Percentiles rank a stretch among this genome's conserved stretches.
Evolutionary conservation across 1,284 basidiomycete species (phyloP).

Genomic region (Ganoderma meredithae): DNA sequence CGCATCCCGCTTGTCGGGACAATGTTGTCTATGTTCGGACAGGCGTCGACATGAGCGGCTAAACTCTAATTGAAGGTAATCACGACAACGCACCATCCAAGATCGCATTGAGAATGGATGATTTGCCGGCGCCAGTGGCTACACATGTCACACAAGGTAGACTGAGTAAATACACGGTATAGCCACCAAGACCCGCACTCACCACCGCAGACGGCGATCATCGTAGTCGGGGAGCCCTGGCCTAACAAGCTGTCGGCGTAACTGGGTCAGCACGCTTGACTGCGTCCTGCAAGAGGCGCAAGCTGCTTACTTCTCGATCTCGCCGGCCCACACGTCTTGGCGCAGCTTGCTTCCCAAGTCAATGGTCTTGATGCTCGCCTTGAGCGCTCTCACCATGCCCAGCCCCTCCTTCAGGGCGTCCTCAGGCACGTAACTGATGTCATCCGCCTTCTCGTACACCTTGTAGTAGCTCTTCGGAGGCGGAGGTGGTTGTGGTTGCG

Average conservation of each 20-base stretch:
- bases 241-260: slow-evolving; percentile 48
- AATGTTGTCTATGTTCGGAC: slow-evolving; percentile 54
- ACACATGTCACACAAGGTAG: slow-evolving; percentile 8
- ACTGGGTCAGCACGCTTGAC: not conserved
- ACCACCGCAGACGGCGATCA: slow-evolving; percentile 71
- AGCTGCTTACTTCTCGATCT: slow-evolving; percentile 54
- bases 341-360: slow-evolving; percentile 62
- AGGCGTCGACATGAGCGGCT: not conserved
- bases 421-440: slow-evolving; percentile 60
- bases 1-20: slow-evolving; percentile 72
- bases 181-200: slow-evolving; percentile 25
- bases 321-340: slow-evolving; percentile 65
- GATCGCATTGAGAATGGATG: slow-evolving; percentile 64
- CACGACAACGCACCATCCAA: slow-evolving; percentile 54
- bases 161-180: slow-evolving; percentile 3
- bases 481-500: slow-evolving; percentile 13
- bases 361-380: slow-evolving; percentile 51
- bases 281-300: not conserved
- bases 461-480: slow-evolving; percentile 29
- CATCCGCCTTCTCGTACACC: slow-evolving; percentile 40
- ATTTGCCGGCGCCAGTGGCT: slow-evolving; percentile 71
- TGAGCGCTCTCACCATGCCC: slow-evolving; percentile 59
- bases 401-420: slow-evolving; percentile 57
- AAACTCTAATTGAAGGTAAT: slow-evolving; percentile 3
- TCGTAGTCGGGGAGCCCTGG: slow-evolving; percentile 59